These are phyloP conservation scores for Fusarium papillatum DNA, from an alignment of 2,329 filamentous ascomycete species.

Conservation along the genomic window DNA sequence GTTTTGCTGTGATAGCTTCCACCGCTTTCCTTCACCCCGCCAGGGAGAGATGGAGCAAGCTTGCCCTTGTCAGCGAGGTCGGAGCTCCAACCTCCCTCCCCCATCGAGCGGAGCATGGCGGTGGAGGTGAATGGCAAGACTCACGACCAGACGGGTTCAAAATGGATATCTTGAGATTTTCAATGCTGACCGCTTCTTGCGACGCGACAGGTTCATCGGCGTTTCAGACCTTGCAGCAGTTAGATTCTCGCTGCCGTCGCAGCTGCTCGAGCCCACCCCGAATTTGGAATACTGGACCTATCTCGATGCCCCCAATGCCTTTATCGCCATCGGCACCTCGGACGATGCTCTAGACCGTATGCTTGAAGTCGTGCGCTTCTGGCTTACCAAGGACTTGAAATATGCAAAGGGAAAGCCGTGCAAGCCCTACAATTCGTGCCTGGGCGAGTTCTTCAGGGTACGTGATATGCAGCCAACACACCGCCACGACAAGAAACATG, in stretches of 20 bases:
- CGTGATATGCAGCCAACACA: slow-evolving; percentile 48
- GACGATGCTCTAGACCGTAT: slow-evolving; percentile 94
- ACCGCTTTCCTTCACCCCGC: slow-evolving; percentile 14
- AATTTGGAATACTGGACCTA: slow-evolving; percentile 99
- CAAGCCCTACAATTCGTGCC: slow-evolving; percentile 98
- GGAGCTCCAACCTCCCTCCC: slow-evolving; percentile 25
- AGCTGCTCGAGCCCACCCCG: slow-evolving; percentile 94
- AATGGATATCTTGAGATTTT: slow-evolving; percentile 7
- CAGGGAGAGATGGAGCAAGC: neutral
- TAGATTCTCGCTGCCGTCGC: slow-evolving; percentile 94
- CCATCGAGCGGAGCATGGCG: slow-evolving; percentile 24
- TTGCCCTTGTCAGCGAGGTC: slow-evolving; percentile 28
- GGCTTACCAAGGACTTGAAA: slow-evolving; percentile 99
- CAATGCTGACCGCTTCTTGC: slow-evolving; percentile 44
- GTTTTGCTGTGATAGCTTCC: slow-evolving; percentile 27
- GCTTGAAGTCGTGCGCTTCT: slow-evolving; percentile 94
- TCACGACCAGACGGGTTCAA: slow-evolving; percentile 13
- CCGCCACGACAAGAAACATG: neutral
- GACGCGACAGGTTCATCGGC: slow-evolving; percentile 83
- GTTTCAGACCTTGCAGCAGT: slow-evolving; percentile 96
- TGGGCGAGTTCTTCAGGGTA: slow-evolving; percentile 98
- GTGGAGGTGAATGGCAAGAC: slow-evolving; percentile 21
- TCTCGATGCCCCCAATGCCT: slow-evolving; percentile 93
- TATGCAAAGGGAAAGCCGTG: slow-evolving; percentile 98
- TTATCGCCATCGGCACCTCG: slow-evolving; percentile 86